phyloP scores from a whole-genome alignment of 1,139 yeast species.

The Geotrichum candidum region DNA sequence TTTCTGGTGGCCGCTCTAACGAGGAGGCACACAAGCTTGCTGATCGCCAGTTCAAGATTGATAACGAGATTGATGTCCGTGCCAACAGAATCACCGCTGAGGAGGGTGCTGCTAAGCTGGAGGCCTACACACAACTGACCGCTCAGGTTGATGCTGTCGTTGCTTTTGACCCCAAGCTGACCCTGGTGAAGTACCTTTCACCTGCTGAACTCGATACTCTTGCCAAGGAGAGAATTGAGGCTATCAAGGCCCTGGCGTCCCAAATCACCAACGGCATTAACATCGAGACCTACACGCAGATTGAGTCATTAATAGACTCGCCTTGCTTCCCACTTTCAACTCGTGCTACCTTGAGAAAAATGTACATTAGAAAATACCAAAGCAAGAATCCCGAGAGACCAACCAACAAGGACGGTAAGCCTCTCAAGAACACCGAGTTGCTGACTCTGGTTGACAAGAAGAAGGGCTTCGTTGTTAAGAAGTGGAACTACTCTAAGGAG shows the following conservation, averaged over 20 bases:
- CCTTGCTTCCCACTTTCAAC: slow-evolving; percentile 39
- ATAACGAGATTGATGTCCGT: slow-evolving; percentile 44
- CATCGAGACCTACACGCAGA: slow-evolving; percentile 16
- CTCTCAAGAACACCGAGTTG: slow-evolving; percentile 28
- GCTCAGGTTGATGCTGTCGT: slow-evolving; percentile 23
- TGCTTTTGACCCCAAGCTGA: slow-evolving; percentile 24
- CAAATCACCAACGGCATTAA: slow-evolving; percentile 13
- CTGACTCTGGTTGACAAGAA: slow-evolving; percentile 14
- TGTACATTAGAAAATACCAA: slow-evolving; percentile 37
- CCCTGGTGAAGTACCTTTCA: slow-evolving; percentile 22
- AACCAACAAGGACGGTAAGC: slow-evolving; percentile 31
- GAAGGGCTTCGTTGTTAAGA: slow-evolving; percentile 38
- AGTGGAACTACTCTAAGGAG: slow-evolving; percentile 47
- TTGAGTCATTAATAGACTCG: slow-evolving; percentile 19
- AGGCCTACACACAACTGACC: slow-evolving; percentile 34
- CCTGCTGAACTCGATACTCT: slow-evolving; percentile 34
- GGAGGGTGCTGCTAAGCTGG: slow-evolving; percentile 30
- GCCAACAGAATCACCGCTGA: slow-evolving; percentile 30
- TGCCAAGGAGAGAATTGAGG: slow-evolving; percentile 30
- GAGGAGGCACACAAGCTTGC: slow-evolving; percentile 55
- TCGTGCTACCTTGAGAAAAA: slow-evolving; percentile 38
- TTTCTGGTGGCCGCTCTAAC: slow-evolving; percentile 40
- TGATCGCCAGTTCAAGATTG: slow-evolving; percentile 47
- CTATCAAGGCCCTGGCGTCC: slow-evolving; percentile 10
- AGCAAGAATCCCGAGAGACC: slow-evolving; percentile 34